Conservation (phyloP, 2,329 filamentous ascomycete species). For the Cordyceps cateniannulata region DNA sequence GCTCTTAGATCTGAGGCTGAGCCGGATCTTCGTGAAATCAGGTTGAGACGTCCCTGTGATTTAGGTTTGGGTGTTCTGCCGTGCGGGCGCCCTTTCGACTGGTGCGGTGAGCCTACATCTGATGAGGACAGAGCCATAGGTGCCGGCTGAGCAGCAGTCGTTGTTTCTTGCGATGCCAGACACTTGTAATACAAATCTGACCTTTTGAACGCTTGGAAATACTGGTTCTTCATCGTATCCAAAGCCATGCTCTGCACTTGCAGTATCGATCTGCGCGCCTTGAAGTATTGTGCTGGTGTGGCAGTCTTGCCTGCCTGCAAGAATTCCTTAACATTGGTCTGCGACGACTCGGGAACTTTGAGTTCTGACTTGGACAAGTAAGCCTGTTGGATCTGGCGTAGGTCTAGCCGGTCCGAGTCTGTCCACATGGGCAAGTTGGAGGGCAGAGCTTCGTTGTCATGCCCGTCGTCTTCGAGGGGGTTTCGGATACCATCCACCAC, state of each 20-base stretch:
- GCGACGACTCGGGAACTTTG: slow-evolving; percentile 64
- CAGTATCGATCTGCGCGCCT: slow-evolving; percentile 74
- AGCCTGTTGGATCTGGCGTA: slow-evolving; percentile 85
- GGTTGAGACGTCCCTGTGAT: slow-evolving; percentile 37
- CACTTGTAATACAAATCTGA: slow-evolving; percentile 97
- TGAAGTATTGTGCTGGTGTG: slow-evolving; percentile 73
- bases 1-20: slow-evolving; percentile 43
- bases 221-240: slow-evolving; percentile 72
- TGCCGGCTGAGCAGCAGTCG: slow-evolving; percentile 28
- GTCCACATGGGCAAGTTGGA: slow-evolving; percentile 64
- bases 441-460: slow-evolving; percentile 57
- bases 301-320: slow-evolving; percentile 71
- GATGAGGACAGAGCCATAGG: slow-evolving; percentile 17
- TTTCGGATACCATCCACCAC: slow-evolving; percentile 96
- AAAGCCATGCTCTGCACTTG: slow-evolving; percentile 76
- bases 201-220: slow-evolving; percentile 81
- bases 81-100: slow-evolving; percentile 18
- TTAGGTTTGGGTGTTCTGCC: slow-evolving; percentile 39
- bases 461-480: slow-evolving; percentile 74
- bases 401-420: slow-evolving; percentile 76
- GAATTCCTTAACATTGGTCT: slow-evolving; percentile 67
- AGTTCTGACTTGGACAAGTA: slow-evolving; percentile 81
- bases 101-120: slow-evolving; percentile 4
- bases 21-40: slow-evolving; percentile 35
- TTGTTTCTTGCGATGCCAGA: slow-evolving; percentile 74